Evolutionary conservation across 129 eudicot species (phyloP).

Genomic region (Saposhnikovia divaricata): DNA sequence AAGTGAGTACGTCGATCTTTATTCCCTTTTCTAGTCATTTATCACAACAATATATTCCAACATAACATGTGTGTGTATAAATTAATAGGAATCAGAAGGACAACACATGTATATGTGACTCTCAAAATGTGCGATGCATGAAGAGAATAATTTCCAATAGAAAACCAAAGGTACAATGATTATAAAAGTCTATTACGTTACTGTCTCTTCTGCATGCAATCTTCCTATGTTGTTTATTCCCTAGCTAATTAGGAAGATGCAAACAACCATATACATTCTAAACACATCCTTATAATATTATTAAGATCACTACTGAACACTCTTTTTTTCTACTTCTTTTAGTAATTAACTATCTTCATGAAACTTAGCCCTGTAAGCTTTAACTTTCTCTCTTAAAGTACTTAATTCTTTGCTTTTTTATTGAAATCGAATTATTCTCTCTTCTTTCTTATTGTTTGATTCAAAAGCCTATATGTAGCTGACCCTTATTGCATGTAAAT

Average conservation of each 20-base stretch:
- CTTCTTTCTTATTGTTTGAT: conserved; percentile 22
- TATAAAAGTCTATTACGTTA: conserved; percentile 14
- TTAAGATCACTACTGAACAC: neutral
- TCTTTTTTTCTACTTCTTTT: neutral
- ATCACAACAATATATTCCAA: neutral
- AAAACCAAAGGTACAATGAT: neutral
- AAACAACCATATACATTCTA: neutral
- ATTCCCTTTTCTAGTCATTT: no score
- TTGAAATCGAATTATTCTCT: neutral
- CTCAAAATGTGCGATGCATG: conserved; percentile 4
- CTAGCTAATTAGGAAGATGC: neutral
- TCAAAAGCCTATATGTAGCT: conserved; percentile 24
- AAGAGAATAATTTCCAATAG: conserved; percentile 6
- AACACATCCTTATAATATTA: neutral
- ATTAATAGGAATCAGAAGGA: conserved; percentile 17
- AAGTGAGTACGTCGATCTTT: no score
- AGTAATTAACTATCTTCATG: neutral
- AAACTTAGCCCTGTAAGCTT: neutral
- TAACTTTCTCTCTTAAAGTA: conserved; percentile 4
- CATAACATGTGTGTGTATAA: conserved; percentile 20
- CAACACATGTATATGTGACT: conserved; percentile 10
- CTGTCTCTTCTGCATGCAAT: conserved; percentile 15
- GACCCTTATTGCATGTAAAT: conserved; percentile 30
- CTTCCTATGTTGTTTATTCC: conserved; percentile 12
- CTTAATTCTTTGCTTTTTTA: conserved; percentile 2